Evolutionary conservation across 257 asterid species (phyloP).

Genomic region (Petunia secreta): DNA sequence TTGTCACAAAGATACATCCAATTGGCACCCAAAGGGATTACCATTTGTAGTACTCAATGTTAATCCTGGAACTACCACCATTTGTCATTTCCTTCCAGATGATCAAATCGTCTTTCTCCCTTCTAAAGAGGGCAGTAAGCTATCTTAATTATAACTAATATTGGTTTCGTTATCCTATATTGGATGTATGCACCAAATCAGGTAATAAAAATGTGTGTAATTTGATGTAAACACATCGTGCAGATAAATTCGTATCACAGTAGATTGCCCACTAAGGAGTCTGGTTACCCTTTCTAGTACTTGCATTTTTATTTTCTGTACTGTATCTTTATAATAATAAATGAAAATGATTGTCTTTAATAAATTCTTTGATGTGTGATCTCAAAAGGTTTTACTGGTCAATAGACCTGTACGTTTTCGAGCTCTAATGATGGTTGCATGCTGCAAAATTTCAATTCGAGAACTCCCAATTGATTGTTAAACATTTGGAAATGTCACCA

Average conservation of each 20-base stretch:
- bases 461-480: background rate
- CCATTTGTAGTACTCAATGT: constrained; percentile 33
- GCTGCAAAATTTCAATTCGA: background rate
- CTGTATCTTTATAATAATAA: too few relatives aligned
- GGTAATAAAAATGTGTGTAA: background rate
- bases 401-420: background rate
- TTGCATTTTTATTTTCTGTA: too few relatives aligned
- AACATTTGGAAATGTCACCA: background rate
- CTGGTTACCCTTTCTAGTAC: too few relatives aligned
- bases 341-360: background rate
- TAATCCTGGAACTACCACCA: constrained; percentile 27
- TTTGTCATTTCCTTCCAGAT: constrained; percentile 32
- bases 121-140: background rate
- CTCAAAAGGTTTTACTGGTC: background rate
- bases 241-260: too few relatives aligned
- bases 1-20: constrained; percentile 29
- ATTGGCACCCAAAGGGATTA: constrained; percentile 28
- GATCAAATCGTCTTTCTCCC: constrained; percentile 30
- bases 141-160: too few relatives aligned
- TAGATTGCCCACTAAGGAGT: too few relatives aligned
- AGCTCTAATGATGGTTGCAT: background rate
- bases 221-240: too few relatives aligned
- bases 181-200: background rate
- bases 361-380: background rate
- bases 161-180: too few relatives aligned